Evolutionary conservation across 352 stramenopile genomes (phyloP), one percentile per base, ranked within the genome.

Genomic region (Globisporangium emineosum): DNA sequence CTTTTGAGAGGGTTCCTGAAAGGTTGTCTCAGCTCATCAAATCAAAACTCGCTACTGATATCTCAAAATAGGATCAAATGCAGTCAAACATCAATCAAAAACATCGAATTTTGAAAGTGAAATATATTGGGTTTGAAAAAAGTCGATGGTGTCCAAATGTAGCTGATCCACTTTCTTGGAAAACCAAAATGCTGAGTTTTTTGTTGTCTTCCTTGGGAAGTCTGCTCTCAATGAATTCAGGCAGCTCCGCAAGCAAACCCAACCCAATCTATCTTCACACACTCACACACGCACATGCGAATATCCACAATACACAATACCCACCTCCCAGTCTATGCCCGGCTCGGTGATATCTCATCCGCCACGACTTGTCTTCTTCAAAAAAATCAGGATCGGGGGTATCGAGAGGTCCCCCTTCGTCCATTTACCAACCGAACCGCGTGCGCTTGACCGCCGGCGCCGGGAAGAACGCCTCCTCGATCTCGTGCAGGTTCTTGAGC

Each of bases 401-500:
- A 17, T 42, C 12, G 35, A 42, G 12, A n/a, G n/a, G n/a, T n/a
- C n/a, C n/a, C n/a, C n/a, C n/a, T n/a, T n/a, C n/a, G 35, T 42
- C 2, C 53, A 45, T 29, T 15, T 33, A 15, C 29, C 32, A 67
- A 12, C 21, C 40, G 49, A 37, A 49, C 5, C 43, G 42, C 27
- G 29, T 29, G 25, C 60, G 60, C 60, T 65, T 65, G 10, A 13
- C 27, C 17, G 40, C 53, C 15, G 55, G 54, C 21, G 32, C 29
- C 5, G 47, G 32, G 49, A 70, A 71, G 60, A 71, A 71, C 13
- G 51, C 32, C 2, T 63, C 61, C 33, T 92, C 79, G 43, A 94
- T 67, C 68, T 93, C 83, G 52, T 86, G 70, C 45, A 94, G 63
- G 61, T 90, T 78, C 58, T 78, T 78, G 55, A 76, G 58, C n/a